These are phyloP conservation scores for Elsinoe ampelina DNA, from an alignment of 2,329 filamentous ascomycete species.

Conservation along the genomic window DNA sequence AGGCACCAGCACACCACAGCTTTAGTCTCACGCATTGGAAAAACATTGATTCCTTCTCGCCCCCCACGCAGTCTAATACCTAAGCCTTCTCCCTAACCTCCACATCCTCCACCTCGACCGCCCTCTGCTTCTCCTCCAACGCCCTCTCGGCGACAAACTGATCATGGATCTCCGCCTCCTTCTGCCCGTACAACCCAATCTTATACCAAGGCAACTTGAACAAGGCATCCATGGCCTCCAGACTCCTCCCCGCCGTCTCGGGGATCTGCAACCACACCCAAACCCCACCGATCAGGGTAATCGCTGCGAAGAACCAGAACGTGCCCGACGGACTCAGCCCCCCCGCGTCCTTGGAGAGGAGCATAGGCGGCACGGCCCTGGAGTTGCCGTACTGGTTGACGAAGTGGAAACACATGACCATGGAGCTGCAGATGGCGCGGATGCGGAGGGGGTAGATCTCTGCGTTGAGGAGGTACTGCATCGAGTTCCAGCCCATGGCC, in stretches of 20 bases:
- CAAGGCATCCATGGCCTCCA: constrained; percentile 62
- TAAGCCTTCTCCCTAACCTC: constrained; percentile 4
- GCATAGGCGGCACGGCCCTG: constrained; percentile 62
- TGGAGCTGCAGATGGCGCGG: constrained; percentile 57
- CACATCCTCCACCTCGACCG: not conserved
- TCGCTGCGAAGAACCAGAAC: constrained; percentile 63
- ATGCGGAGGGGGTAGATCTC: constrained; percentile 66
- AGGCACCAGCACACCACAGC: no score
- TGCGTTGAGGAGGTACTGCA: constrained; percentile 66
- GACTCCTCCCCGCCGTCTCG: constrained; percentile 54
- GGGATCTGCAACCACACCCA: constrained; percentile 68
- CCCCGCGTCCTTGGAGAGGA: constrained; percentile 37
- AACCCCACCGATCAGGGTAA: constrained; percentile 55
- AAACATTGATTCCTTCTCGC: no score
- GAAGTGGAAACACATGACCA: constrained; percentile 68
- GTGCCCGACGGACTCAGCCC: constrained; percentile 50
- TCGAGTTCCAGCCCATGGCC: constrained; percentile 64
- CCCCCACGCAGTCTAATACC: no score
- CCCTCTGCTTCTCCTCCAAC: constrained; percentile 14
- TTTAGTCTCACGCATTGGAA: no score
- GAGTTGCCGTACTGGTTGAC: constrained; percentile 65
- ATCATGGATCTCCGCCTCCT: constrained; percentile 17
- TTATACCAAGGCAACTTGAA: constrained; percentile 65
- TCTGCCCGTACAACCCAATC: constrained; percentile 44
- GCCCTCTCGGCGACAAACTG: constrained; percentile 10